These are phyloP conservation scores for Pluteus cervinus DNA, from an alignment of 768 basidiomycete genomes.

Conservation along the genomic window DNA sequence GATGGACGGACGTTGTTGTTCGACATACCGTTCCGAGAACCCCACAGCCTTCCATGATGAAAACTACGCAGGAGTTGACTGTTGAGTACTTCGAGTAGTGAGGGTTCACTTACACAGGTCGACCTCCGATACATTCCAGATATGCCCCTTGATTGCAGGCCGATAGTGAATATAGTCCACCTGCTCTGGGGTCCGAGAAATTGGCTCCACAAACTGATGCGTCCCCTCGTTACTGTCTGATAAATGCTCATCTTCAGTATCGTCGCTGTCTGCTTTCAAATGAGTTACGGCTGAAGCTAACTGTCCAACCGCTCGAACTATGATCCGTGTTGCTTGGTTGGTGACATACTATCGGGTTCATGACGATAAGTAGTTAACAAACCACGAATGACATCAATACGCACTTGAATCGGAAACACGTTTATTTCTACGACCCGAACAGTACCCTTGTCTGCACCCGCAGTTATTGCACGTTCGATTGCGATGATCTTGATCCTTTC, in stretches of 20 bases:
- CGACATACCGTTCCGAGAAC: constrained; percentile 50
- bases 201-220: constrained; percentile 15
- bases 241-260: constrained; percentile 10
- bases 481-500: constrained; percentile 31
- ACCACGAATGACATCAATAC: constrained; percentile 5
- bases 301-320: constrained; percentile 59
- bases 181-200: constrained; percentile 7
- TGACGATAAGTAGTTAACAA: constrained; percentile 1
- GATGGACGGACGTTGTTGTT: not conserved
- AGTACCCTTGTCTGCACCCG: constrained; percentile 36
- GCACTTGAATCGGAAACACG: constrained; percentile 46
- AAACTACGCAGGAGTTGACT: constrained; percentile 27
- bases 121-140: constrained; percentile 40
- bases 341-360: constrained; percentile 35
- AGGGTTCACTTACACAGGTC: constrained; percentile 27
- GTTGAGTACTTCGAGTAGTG: not conserved
- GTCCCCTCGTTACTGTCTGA: too few species aligned
- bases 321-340: constrained; percentile 45
- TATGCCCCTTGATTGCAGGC: constrained; percentile 27
- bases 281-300: constrained; percentile 15
- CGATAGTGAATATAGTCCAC: constrained; percentile 27
- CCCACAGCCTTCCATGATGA: constrained; percentile 59
- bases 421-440: constrained; percentile 52
- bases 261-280: constrained; percentile 7
- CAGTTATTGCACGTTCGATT: constrained; percentile 35